Base-by-base conservation (phyloP, 2,329 filamentous ascomycete genomes). In the Ophiostoma ulmi region DNA sequence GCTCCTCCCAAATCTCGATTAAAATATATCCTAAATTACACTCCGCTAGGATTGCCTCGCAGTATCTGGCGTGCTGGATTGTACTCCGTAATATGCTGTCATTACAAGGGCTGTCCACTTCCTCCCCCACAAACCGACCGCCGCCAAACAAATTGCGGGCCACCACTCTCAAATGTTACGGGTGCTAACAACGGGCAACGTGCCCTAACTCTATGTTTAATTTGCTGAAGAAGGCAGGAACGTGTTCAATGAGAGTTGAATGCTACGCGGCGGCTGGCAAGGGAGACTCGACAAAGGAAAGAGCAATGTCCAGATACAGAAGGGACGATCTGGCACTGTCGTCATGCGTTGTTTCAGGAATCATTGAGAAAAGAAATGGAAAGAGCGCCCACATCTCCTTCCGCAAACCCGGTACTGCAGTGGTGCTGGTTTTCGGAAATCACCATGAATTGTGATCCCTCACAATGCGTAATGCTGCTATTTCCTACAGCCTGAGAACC, bases 221-320 rank as follows among this genome's bases (percentile, higher is more conserved):
- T 26, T 58, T 58, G 52, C 52, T 58, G 52, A 58, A 58, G 22
- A 58, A 26, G 52, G 52, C 52, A 26, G 52, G 52, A 58, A 26
- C 41, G 20, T 1, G 41, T 10, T 39, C 1, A 39, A 44, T 44
- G 1, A 44, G 41, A 14, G 13, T 44, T 17, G 31, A 17, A 55
- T 55, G 48, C n/a, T 55, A n/a, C 17, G 8, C 6, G 22, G 52
- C 52, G 22, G 52, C 22, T 58, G 11, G 20, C 52, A 58, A 58
- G 52, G 52, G 52, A 58, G 7, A 26, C 52, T 22, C 22, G 52
- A 26, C 52, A 58, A 58, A 58, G 52, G n/a, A 58, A 58, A 17
- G 8, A 44, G 8, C 17, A 20, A 20, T 20, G 44, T 48, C 52
- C 22, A 10, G n/a, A 58, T 58, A 58, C 13, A 58, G 52, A 58